Conservation (phyloP, 106 monocot species). For the Amphibolis antarctica region DNA sequence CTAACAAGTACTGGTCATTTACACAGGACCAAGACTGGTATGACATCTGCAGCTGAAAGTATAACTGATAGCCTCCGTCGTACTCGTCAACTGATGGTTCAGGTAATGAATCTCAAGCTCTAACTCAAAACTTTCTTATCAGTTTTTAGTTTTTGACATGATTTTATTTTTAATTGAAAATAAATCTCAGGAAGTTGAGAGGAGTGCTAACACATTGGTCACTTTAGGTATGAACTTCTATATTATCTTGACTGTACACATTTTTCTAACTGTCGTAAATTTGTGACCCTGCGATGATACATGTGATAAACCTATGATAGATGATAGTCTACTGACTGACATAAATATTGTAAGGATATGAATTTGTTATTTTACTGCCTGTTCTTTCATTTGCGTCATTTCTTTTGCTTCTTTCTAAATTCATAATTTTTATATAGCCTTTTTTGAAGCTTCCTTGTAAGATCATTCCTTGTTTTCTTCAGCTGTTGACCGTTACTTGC, state of each 20-base stretch:
- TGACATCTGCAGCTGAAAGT: constrained; percentile 90
- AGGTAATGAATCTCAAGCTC: constrained; percentile 31
- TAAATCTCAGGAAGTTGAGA: constrained; percentile 74
- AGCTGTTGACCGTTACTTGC: too few relatives aligned
- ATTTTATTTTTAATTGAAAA: not conserved
- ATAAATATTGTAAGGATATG: not conserved
- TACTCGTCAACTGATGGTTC: constrained; percentile 87
- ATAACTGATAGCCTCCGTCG: constrained; percentile 90
- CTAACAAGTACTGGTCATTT: not conserved
- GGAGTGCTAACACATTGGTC: constrained; percentile 56
- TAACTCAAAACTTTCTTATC: not conserved
- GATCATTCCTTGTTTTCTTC: too few relatives aligned
- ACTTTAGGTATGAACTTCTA: constrained; percentile 55
- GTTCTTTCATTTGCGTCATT: not conserved
- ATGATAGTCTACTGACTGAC: too few relatives aligned
- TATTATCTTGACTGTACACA: not conserved
- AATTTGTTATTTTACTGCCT: not conserved
- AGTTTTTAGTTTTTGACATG: not conserved
- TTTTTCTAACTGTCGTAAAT: not conserved
- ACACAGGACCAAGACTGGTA: constrained; percentile 74
- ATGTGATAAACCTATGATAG: too few relatives aligned
- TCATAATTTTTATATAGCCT: too few relatives aligned
- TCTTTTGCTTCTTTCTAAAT: too few relatives aligned
- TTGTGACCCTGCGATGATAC: not conserved
- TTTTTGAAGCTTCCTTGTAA: too few relatives aligned